Evolutionary conservation across 1,284 basidiomycete species (phyloP).

Genomic region (Tilletia caries): DNA sequence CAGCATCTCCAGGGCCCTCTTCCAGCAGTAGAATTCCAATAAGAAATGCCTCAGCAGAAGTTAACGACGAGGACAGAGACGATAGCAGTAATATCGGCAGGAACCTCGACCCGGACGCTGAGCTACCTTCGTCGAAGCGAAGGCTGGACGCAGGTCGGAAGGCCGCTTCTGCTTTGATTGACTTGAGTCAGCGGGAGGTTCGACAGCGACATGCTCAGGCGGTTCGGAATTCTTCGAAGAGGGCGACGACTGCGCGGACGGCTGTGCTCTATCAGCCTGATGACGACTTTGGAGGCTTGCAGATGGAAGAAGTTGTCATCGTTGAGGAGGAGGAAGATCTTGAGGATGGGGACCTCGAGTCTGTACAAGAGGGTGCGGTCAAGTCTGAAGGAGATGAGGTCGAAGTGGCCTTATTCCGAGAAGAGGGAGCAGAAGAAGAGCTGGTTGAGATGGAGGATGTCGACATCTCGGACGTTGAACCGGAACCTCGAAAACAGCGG

Average conservation of each 20-base stretch:
- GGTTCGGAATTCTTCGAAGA: background rate
- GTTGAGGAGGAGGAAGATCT: background rate
- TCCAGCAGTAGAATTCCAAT: too few species aligned
- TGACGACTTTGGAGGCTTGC: background rate
- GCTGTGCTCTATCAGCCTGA: constrained; percentile 2
- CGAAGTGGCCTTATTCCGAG: background rate
- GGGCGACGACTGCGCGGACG: constrained; percentile 9
- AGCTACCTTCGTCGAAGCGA: constrained; percentile 4
- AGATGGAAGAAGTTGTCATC: constrained; percentile 3
- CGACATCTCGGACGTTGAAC: background rate
- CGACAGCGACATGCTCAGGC: background rate
- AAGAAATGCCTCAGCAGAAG: too few species aligned
- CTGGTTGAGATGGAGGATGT: constrained; percentile 11
- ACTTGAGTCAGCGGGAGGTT: background rate
- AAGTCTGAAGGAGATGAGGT: background rate
- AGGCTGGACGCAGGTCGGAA: background rate
- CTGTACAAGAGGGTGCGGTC: background rate
- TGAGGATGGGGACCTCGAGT: background rate
- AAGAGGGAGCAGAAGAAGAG: background rate
- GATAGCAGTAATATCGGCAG: background rate
- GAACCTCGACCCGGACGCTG: constrained; percentile 2
- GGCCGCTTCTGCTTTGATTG: background rate
- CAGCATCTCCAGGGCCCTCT: constrained; percentile 12
- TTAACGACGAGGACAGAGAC: too few species aligned
- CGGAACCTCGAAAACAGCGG: too few species aligned